phyloP scores from a whole-genome alignment of 352 stramenopile species.

The Pythium periplocum region DNA sequence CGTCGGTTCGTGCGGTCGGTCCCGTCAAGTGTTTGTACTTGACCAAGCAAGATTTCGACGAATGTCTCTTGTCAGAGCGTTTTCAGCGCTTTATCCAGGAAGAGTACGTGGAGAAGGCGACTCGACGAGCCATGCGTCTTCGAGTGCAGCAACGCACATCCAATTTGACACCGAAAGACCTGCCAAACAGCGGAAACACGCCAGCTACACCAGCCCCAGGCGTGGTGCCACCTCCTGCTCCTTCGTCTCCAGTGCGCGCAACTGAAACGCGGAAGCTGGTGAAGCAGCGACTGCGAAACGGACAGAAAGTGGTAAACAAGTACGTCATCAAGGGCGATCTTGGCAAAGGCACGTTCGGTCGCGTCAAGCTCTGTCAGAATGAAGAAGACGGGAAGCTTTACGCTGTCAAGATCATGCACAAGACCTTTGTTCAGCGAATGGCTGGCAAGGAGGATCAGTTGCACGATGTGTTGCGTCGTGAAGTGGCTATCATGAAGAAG shows the following conservation, averaged over 20 bases:
- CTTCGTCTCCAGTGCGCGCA: conserved; percentile 47
- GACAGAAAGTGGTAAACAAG: conserved; percentile 90
- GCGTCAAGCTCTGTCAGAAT: conserved; percentile 77
- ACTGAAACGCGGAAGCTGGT: conserved; percentile 79
- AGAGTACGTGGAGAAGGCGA: conserved; percentile 83
- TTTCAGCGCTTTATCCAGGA: conserved; percentile 87
- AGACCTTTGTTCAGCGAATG: conserved; percentile 88
- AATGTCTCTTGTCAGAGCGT: conserved; percentile 73
- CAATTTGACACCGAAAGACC: conserved; percentile 7
- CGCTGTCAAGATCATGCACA: conserved; percentile 88
- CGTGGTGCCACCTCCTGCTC: conserved; percentile 32
- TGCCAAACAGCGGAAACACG: conserved; percentile 12
- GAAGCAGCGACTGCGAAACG: conserved; percentile 80
- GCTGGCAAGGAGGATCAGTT: conserved; percentile 81
- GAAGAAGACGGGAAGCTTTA: conserved; percentile 80
- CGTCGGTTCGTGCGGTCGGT: conserved; percentile 69
- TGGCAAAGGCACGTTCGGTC: conserved; percentile 88
- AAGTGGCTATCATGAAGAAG: conserved; percentile 97
- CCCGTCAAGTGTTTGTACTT: conserved; percentile 84
- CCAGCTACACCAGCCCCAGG: conserved; percentile 16
- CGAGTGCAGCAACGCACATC: conserved; percentile 47
- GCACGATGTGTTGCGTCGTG: conserved; percentile 76
- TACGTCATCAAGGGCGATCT: conserved; percentile 91
- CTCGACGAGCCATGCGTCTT: conserved; percentile 71
- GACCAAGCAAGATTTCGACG: conserved; percentile 86